phyloP scores from a whole-genome alignment of 2,329 filamentous ascomycete genomes.

The Calonectria hongkongensis region DNA sequence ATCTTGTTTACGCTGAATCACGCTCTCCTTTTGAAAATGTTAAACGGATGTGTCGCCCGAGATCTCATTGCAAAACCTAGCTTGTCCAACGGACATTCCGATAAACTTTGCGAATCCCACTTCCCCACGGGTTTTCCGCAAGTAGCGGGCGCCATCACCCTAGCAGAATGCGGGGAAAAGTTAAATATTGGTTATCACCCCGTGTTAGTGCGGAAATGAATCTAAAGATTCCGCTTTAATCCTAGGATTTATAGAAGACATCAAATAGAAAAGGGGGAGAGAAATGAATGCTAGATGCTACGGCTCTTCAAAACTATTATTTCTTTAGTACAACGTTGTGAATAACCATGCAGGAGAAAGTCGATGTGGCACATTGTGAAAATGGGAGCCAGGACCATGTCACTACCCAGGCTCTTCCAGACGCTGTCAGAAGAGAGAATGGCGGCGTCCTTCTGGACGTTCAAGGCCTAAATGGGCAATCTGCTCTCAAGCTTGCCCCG shows the following conservation, averaged over 20 bases:
- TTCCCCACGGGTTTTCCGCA: conserved; percentile 8
- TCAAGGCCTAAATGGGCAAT: not conserved
- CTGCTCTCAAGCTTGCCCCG: not conserved
- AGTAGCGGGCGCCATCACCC: not conserved
- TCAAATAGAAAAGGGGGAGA: not conserved
- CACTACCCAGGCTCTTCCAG: not conserved
- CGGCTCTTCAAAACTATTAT: no score
- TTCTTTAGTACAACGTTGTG: no score
- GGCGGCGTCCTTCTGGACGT: not conserved
- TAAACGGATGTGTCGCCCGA: no score
- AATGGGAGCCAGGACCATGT: not conserved
- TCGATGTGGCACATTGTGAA: conserved; percentile 7
- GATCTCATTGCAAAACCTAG: no score
- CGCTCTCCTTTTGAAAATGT: no score
- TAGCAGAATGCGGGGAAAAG: conserved; percentile 6
- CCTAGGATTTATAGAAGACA: not conserved
- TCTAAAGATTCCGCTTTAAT: not conserved
- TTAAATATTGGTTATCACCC: not conserved
- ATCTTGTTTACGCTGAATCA: no score
- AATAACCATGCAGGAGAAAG: not conserved
- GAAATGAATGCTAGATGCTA: no score
- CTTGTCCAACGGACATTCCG: no score
- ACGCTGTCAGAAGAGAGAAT: not conserved
- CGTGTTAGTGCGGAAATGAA: not conserved
- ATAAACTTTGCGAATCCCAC: not conserved